Percentiles rank a stretch among this genome's conserved stretches.
Evolutionary conservation across 1,139 yeast species (phyloP).

Genomic region (Blastobotrys malaysiensis): DNA sequence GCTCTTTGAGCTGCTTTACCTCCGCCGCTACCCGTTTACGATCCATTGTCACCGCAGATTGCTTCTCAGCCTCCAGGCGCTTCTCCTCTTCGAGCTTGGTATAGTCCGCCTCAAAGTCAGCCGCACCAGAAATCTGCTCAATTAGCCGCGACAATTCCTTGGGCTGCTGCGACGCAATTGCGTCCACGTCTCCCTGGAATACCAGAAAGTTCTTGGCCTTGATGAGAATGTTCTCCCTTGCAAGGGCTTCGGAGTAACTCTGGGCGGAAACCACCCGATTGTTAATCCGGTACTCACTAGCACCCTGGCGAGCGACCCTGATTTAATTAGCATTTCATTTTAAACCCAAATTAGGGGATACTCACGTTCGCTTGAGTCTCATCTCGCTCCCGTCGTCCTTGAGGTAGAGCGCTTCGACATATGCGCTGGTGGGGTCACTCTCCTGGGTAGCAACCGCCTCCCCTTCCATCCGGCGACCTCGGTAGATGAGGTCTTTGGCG

Average conservation of each 20-base stretch:
- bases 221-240: slow-evolving; percentile 76
- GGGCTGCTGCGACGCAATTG: slow-evolving; percentile 84
- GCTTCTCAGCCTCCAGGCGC: slow-evolving; percentile 49
- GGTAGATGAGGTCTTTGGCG: slow-evolving; percentile 70
- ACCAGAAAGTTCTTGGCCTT: slow-evolving; percentile 90
- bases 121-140: slow-evolving; percentile 81
- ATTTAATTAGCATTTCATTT: neutral
- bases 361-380: slow-evolving; percentile 27
- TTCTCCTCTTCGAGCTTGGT: slow-evolving; percentile 66
- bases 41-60: slow-evolving; percentile 60
- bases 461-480: slow-evolving; percentile 49
- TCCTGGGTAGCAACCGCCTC: slow-evolving; percentile 24
- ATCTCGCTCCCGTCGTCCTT: slow-evolving; percentile 42
- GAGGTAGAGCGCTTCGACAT: slow-evolving; percentile 76
- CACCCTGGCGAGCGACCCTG: slow-evolving; percentile 39
- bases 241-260: slow-evolving; percentile 62
- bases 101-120: slow-evolving; percentile 60
- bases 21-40: slow-evolving; percentile 72
- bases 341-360: neutral
- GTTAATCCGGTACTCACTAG: slow-evolving; percentile 67
- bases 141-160: slow-evolving; percentile 65
- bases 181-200: slow-evolving; percentile 96
- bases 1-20: slow-evolving; percentile 73
- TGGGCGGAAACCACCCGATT: slow-evolving; percentile 55
- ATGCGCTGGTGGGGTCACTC: slow-evolving; percentile 55